Conservation (phyloP, 2,329 filamentous ascomycete species). For the Truncatella angustata region DNA sequence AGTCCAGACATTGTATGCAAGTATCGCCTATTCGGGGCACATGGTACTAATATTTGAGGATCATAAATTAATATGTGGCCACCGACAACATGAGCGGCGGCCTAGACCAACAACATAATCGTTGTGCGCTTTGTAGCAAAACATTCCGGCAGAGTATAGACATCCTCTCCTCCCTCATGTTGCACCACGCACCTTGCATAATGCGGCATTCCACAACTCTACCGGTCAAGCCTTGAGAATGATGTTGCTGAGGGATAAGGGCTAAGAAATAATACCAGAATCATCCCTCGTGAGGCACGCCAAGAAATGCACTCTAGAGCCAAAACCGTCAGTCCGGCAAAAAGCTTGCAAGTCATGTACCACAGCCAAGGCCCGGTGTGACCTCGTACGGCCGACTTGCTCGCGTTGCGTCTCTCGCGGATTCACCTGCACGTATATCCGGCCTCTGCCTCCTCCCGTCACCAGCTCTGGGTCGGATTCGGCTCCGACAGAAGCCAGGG, state of each 20-base stretch:
- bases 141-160: constrained; percentile 21
- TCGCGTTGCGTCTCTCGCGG: constrained; percentile 20
- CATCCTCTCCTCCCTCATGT: background rate
- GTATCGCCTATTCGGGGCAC: too few species aligned
- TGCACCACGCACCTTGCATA: background rate
- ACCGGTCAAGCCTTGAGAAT: background rate
- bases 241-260: too few species aligned
- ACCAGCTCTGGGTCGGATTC: background rate
- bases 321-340: constrained; percentile 18
- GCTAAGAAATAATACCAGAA: too few species aligned
- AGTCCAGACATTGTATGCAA: too few species aligned
- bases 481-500: background rate
- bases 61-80: background rate
- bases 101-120: constrained; percentile 8
- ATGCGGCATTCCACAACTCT: background rate
- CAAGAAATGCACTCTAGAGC: constrained; percentile 21
- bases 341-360: constrained; percentile 27
- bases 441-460: background rate
- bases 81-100: constrained; percentile 12
- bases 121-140: constrained; percentile 18
- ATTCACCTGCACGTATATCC: constrained; percentile 19
- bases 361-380: constrained; percentile 26
- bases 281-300: constrained; percentile 21
- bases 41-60: too few species aligned
- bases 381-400: constrained; percentile 21